Conservation (phyloP, 495 filamentous ascomycete genomes). For the Aspergillus hancockii region DNA sequence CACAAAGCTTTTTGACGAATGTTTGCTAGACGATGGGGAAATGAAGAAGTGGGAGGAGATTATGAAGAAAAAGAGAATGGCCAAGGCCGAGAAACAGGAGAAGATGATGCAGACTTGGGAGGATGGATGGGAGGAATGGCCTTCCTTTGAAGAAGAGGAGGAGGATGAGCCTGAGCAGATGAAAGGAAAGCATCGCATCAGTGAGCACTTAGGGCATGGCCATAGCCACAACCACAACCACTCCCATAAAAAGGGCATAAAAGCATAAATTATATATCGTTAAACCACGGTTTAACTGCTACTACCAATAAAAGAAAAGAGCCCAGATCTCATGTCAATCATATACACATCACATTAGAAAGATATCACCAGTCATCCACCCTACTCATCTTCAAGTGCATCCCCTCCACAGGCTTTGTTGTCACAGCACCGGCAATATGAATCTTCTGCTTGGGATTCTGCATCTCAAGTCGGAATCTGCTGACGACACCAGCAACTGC, state of each 20-base stretch:
- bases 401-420: constrained; percentile 62
- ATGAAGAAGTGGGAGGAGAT: constrained; percentile 51
- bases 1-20: constrained; percentile 46
- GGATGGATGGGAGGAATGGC: constrained; percentile 61
- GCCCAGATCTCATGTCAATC: neutral
- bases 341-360: constrained; percentile 6
- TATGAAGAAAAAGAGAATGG: constrained; percentile 43
- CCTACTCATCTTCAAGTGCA: constrained; percentile 60
- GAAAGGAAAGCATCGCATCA: constrained; percentile 28
- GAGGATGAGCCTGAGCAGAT: constrained; percentile 30
- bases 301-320: neutral
- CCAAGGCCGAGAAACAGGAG: constrained; percentile 32
- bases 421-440: constrained; percentile 64
- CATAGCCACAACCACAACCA: constrained; percentile 36
- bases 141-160: constrained; percentile 37
- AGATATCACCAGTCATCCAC: constrained; percentile 62
- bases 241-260: constrained; percentile 25
- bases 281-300: neutral
- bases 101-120: constrained; percentile 48
- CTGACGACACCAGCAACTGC: constrained; percentile 40
- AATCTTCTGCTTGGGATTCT: constrained; percentile 60
- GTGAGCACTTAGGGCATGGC: constrained; percentile 36
- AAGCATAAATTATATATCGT: neutral
- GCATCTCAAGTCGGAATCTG: constrained; percentile 52
- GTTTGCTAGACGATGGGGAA: constrained; percentile 50